Conservation (phyloP, 2,329 filamentous ascomycete species). For the Aspergillus fumigatiaffinis region DNA sequence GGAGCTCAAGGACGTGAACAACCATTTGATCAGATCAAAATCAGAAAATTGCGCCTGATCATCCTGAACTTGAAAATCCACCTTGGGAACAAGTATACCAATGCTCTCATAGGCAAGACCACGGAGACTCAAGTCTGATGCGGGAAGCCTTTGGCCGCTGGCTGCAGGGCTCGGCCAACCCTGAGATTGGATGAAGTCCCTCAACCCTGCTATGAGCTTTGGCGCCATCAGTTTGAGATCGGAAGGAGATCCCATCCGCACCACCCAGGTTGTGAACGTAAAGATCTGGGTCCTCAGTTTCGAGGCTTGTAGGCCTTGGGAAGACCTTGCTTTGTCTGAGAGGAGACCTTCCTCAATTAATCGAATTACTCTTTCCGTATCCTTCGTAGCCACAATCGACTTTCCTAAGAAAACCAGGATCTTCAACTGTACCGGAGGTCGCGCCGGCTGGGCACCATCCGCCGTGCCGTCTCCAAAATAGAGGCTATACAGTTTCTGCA, state of each 20-base stretch:
- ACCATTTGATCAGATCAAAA: slow-evolving; percentile 61
- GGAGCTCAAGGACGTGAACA: slow-evolving; percentile 77
- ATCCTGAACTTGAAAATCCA: slow-evolving; percentile 34
- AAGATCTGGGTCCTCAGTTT: slow-evolving; percentile 82
- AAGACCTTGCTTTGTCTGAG: slow-evolving; percentile 38
- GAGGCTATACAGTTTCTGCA: slow-evolving; percentile 65
- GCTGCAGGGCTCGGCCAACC: slow-evolving; percentile 70
- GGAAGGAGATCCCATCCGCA: slow-evolving; percentile 62
- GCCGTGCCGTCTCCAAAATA: slow-evolving; percentile 61
- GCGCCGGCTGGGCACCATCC: slow-evolving; percentile 45
- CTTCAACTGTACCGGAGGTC: slow-evolving; percentile 70
- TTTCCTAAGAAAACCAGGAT: slow-evolving; percentile 73
- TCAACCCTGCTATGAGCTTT: slow-evolving; percentile 64
- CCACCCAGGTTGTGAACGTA: slow-evolving; percentile 81
- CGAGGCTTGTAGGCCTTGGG: slow-evolving; percentile 65
- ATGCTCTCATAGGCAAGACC: slow-evolving; percentile 87
- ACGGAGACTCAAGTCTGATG: slow-evolving; percentile 64
- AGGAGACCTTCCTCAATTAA: slow-evolving; percentile 66
- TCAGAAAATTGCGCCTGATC: slow-evolving; percentile 43
- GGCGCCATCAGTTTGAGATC: slow-evolving; percentile 64
- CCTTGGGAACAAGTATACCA: slow-evolving; percentile 63
- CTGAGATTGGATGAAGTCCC: slow-evolving; percentile 70
- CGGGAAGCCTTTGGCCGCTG: slow-evolving; percentile 50
- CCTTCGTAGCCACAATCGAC: slow-evolving; percentile 68
- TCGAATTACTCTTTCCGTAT: slow-evolving; percentile 63